Conservation (phyloP, 2,329 filamentous ascomycete species). For the Fusarium marasasianum region DNA sequence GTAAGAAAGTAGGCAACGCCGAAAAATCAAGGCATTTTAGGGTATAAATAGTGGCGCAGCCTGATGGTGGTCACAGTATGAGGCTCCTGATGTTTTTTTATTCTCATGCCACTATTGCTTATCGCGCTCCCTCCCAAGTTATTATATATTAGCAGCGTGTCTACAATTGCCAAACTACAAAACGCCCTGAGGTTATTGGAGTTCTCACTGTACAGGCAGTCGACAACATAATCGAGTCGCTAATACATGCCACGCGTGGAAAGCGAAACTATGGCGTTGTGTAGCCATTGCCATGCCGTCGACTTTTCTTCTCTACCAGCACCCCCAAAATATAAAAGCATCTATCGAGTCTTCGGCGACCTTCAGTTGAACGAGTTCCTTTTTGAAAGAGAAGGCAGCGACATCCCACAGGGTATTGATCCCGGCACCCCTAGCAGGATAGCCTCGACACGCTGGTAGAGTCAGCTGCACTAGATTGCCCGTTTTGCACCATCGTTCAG, state of each 20-base stretch:
- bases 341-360: background rate
- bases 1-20: no score
- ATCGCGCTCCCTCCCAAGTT: no score
- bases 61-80: no score
- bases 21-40: no score
- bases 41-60: background rate
- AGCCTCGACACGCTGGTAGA: background rate
- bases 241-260: no score
- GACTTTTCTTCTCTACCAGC: background rate
- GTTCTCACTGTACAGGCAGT: no score
- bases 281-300: background rate
- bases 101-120: no score
- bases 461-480: background rate
- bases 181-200: no score
- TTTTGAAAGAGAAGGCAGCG: accelerated
- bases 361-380: background rate
- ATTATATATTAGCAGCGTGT: no score
- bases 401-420: accelerated
- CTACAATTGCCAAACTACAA: no score
- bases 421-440: background rate
- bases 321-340: accelerated
- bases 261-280: background rate
- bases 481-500: background rate
- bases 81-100: no score
- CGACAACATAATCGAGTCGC: no score